phyloP scores from a whole-genome alignment of 1,139 yeast species.

The Debaryomyces sp. region DNA sequence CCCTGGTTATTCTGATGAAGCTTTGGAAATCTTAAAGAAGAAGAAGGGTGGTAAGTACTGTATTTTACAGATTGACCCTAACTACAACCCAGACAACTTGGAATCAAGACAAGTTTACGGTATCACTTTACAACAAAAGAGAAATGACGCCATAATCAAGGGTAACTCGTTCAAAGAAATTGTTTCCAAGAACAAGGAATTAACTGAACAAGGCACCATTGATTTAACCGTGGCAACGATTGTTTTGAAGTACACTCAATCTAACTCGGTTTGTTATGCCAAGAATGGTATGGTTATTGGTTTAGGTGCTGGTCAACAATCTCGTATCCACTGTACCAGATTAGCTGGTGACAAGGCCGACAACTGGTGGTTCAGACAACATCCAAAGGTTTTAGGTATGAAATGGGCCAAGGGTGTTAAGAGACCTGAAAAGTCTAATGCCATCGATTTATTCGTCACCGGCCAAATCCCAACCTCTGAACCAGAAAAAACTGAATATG shows the following conservation, averaged over 20 bases:
- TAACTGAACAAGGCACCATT: constrained; percentile 88
- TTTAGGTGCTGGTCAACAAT: constrained; percentile 98
- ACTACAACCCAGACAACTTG: constrained; percentile 75
- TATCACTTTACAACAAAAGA: constrained; percentile 90
- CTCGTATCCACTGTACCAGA: constrained; percentile 98
- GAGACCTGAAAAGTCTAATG: constrained; percentile 98
- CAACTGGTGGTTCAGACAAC: constrained; percentile 99
- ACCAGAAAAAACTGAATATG: constrained; percentile 92
- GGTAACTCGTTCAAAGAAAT: constrained; percentile 86
- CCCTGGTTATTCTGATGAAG: constrained; percentile 93
- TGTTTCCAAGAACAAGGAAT: constrained; percentile 80
- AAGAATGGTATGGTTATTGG: constrained; percentile 99
- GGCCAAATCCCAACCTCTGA: constrained; percentile 89
- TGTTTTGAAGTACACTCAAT: constrained; percentile 95
- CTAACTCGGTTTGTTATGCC: constrained; percentile 97
- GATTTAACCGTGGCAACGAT: constrained; percentile 97
- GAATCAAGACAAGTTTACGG: constrained; percentile 98
- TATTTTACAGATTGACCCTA: constrained; percentile 93
- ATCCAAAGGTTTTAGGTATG: constrained; percentile 88
- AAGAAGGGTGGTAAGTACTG: constrained; percentile 98
- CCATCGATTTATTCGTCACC: constrained; percentile 90
- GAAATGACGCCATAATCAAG: constrained; percentile 96
- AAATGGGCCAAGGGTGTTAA: constrained; percentile 98
- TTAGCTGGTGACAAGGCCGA: constrained; percentile 99
- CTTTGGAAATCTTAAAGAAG: constrained; percentile 81